Conservation (phyloP, 805 yeast species). For the Saccharomycopsis oosterbeekiorum region DNA sequence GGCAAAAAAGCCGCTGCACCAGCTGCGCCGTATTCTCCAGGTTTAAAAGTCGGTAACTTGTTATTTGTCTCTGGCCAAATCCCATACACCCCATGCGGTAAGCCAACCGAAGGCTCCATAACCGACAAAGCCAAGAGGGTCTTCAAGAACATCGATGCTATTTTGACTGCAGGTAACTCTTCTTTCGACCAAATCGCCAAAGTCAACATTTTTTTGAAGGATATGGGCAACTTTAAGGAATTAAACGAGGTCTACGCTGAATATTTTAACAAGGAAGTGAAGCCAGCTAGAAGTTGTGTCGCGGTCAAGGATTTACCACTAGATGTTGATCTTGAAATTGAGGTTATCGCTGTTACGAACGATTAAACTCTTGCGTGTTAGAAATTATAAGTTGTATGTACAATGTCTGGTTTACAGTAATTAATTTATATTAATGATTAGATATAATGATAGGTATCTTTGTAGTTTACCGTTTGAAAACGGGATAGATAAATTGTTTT, state of each 20-base stretch:
- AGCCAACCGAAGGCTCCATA: conserved; percentile 67
- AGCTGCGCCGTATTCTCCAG: conserved; percentile 95
- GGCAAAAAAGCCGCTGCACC: conserved; percentile 88
- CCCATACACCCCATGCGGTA: conserved; percentile 77
- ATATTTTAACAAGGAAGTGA: conserved; percentile 57
- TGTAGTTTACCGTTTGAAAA: no score
- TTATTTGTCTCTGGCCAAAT: conserved; percentile 93
- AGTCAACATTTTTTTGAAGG: conserved; percentile 80
- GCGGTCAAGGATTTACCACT: conserved; percentile 89
- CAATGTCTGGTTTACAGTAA: not conserved
- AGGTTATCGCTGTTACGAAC: conserved; percentile 62
- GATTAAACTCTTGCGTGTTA: not conserved
- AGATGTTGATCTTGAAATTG: conserved; percentile 82
- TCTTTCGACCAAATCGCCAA: conserved; percentile 77
- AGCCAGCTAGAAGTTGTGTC: conserved; percentile 97
- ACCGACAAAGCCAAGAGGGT: conserved; percentile 72
- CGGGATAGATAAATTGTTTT: no score
- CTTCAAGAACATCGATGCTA: conserved; percentile 54
- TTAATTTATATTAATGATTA: no score
- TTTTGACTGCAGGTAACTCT: conserved; percentile 80
- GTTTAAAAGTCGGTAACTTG: conserved; percentile 81
- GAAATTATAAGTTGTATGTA: not conserved
- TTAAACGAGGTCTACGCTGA: conserved; percentile 78
- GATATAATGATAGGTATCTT: no score
- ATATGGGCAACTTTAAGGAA: conserved; percentile 75